A percentile compares a stretch with the other conserved stretches of the same genome.
phyloP scores from a whole-genome alignment of 2,329 filamentous ascomycete genomes.

The Fusarium tanahbumbuense region DNA sequence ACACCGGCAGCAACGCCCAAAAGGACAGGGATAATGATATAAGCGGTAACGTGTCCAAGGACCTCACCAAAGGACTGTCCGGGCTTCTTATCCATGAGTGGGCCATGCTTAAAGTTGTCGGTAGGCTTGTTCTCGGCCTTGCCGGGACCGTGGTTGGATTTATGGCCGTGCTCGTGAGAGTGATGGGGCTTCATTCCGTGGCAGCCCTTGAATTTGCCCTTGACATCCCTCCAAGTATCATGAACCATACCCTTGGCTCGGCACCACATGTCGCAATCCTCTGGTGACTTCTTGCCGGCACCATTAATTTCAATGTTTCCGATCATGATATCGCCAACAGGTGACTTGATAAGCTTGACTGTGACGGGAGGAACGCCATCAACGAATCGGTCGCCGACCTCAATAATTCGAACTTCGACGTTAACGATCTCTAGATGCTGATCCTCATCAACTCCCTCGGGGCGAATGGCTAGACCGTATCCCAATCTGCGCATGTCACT shows the following conservation, averaged over 20 bases:
- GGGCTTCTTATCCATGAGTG: constrained; percentile 19
- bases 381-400: constrained; percentile 68
- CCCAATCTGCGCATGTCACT: constrained; percentile 58
- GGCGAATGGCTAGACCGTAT: constrained; percentile 59
- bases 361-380: constrained; percentile 66
- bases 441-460: constrained; percentile 61
- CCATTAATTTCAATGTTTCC: constrained; percentile 57
- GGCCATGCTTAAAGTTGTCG: constrained; percentile 32
- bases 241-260: constrained; percentile 56
- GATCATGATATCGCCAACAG: constrained; percentile 66
- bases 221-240: constrained; percentile 45
- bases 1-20: constrained; percentile 77
- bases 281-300: constrained; percentile 16
- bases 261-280: constrained; percentile 63
- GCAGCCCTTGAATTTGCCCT: constrained; percentile 45
- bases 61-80: constrained; percentile 59
- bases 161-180: constrained; percentile 20
- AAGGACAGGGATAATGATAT: constrained; percentile 74
- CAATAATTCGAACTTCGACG: constrained; percentile 68
- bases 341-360: constrained; percentile 71
- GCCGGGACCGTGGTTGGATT: constrained; percentile 28
- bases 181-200: constrained; percentile 36
- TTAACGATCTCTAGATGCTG: constrained; percentile 64
- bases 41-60: constrained; percentile 67
- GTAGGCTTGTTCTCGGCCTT: constrained; percentile 40